phyloP scores from a whole-genome alignment of 2,329 filamentous ascomycete genomes.

The Cytospora chrysosperma region DNA sequence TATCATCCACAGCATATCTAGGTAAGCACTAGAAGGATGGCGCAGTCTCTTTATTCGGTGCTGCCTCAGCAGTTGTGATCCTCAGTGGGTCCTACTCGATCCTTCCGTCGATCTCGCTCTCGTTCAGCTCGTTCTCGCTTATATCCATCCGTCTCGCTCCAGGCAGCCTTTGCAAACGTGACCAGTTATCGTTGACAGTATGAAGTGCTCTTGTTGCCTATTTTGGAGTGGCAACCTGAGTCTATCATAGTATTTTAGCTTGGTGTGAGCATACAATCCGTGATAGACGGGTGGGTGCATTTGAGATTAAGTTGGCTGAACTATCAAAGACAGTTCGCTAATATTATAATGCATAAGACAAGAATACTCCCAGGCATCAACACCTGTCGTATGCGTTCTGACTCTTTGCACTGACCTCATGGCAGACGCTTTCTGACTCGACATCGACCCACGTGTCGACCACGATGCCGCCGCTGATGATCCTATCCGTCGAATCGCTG shows the following conservation, averaged over 20 bases:
- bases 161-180: no score
- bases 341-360: neutral
- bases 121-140: no score
- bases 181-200: no score
- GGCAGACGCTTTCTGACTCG: neutral
- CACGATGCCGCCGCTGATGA: neutral
- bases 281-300: neutral
- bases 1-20: no score
- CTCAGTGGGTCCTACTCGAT: no score
- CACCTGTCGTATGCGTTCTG: neutral
- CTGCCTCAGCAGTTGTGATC: no score
- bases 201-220: neutral
- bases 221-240: neutral
- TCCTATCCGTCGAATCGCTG: slow-evolving; percentile 7
- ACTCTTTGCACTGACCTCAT: neutral
- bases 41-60: no score
- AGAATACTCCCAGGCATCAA: neutral
- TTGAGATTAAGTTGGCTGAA: neutral
- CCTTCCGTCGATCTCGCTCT: no score
- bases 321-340: neutral
- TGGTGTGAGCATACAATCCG: no score
- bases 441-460: slow-evolving; percentile 3
- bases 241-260: no score
- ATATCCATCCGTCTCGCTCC: no score
- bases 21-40: no score